Base-by-base conservation (phyloP, 441 rosid genomes). In the Croton setiger region DNA sequence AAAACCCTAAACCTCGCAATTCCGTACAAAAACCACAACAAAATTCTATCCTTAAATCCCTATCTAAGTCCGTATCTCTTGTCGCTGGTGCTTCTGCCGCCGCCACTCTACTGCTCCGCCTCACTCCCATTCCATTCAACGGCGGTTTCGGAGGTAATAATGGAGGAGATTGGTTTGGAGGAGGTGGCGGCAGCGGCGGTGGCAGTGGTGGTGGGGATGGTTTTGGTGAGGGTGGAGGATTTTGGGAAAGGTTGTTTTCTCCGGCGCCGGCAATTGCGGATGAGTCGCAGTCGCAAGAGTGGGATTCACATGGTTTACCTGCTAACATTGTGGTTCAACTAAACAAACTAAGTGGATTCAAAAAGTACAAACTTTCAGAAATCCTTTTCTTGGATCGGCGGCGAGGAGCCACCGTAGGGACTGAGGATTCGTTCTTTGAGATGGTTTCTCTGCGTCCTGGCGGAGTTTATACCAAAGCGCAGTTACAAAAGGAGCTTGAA, bases 261-360 rank as follows among this genome's bases (percentile, higher is more conserved):
- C 82, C 81, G 0, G 77, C 79, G 0, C 59, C 81, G 0, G 90
- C 97, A 2, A 71, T 79, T 15, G 98, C 97, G 2, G 98, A 88
- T 49, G 99, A 95, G 55, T 68, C 81, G 54, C 89, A 87, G 54
- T 74, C 84, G 11, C 82, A 71, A 47, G 99, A 92, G 23, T 95
- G 92, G 93, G 97, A 95, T 74, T 75, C 94, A 11, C 99, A 92
- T 53, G 98, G 99, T 3, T 70, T 92, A n/a, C 98, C 99, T 3
- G 96, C 88, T 14, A 92, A 92, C 81, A 87, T 89, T 27, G 75
- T 81, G 0, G 87, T 92, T n/a, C 98, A 86, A 75, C 78, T 92
- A 35, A 86, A 74, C 79, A 92, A 90, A 76, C 84, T 95, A 11
- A 92, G 94, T 67, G 94, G 89, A 12, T 86, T 86, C 72, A 95